These are phyloP conservation scores for Eremothecium cymbalariae DNA, from an alignment of 1,139 yeast species.

Conservation along the genomic window DNA sequence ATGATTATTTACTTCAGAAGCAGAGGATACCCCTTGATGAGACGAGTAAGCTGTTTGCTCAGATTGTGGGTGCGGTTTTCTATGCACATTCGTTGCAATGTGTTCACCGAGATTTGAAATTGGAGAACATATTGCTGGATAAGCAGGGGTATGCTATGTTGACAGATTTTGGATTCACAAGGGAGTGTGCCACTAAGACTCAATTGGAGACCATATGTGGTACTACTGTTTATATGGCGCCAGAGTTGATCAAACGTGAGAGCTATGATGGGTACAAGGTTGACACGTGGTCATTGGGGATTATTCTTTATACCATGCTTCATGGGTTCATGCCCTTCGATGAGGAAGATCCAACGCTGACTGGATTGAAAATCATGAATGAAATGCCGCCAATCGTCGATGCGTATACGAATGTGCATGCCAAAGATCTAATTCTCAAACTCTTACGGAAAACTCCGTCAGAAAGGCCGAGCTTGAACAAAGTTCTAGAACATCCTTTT, in stretches of 20 bases:
- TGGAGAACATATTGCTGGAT: constrained; percentile 77
- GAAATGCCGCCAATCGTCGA: constrained; percentile 46
- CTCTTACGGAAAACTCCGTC: constrained; percentile 62
- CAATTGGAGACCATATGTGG: constrained; percentile 83
- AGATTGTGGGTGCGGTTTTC: constrained; percentile 72
- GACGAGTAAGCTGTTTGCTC: constrained; percentile 58
- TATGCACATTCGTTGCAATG: constrained; percentile 78
- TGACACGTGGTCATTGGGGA: constrained; percentile 91
- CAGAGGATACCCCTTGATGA: constrained; percentile 48
- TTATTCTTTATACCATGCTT: constrained; percentile 81
- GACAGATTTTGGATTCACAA: constrained; percentile 89
- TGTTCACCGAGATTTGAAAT: constrained; percentile 82
- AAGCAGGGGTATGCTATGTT: constrained; percentile 62
- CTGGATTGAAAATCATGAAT: constrained; percentile 52
- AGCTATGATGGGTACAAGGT: constrained; percentile 73
- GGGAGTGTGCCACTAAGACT: constrained; percentile 58
- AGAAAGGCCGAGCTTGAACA: constrained; percentile 52
- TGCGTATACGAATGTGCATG: constrained; percentile 41
- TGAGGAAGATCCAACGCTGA: constrained; percentile 60
- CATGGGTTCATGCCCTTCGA: constrained; percentile 90
- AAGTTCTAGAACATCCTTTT: constrained; percentile 56
- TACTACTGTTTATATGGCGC: constrained; percentile 94
- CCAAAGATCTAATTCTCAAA: constrained; percentile 42
- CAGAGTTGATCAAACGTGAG: constrained; percentile 60
- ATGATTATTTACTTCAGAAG: constrained; percentile 55